These are phyloP conservation scores for Corylus americana DNA, from an alignment of 306 rosid species.

Conservation along the genomic window DNA sequence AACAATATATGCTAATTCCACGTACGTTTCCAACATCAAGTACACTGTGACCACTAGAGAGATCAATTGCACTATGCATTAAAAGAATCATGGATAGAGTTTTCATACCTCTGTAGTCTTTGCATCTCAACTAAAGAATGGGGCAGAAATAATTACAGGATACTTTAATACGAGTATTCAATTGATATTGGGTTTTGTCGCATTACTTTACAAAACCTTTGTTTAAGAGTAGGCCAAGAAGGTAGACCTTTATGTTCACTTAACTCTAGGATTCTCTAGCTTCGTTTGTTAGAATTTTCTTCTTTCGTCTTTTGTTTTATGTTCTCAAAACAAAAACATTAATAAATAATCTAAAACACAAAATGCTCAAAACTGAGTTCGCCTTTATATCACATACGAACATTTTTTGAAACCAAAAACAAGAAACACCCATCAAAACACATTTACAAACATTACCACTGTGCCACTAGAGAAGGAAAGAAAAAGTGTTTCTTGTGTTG, in stretches of 20 bases:
- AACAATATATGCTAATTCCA: conserved; percentile 22
- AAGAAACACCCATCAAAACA: too few species aligned
- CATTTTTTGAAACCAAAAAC: too few species aligned
- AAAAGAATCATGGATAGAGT: neutral
- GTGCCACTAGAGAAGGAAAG: too few species aligned
- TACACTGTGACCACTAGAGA: conserved; percentile 29
- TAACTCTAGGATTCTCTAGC: neutral
- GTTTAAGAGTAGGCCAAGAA: neutral
- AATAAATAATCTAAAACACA: too few species aligned
- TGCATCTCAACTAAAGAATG: neutral
- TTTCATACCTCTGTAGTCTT: neutral
- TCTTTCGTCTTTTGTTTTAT: too few species aligned
- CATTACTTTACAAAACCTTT: neutral
- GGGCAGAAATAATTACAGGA: neutral
- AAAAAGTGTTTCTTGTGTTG: neutral
- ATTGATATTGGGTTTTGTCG: neutral
- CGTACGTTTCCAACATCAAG: conserved; percentile 20
- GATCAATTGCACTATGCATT: conserved; percentile 15
- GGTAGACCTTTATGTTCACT: neutral
- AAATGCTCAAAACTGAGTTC: too few species aligned
- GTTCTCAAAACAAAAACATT: too few species aligned
- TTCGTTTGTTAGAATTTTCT: too few species aligned
- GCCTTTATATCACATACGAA: too few species aligned
- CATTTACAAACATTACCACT: too few species aligned
- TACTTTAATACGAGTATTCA: neutral